Evolutionary conservation across 2,329 filamentous ascomycete species (phyloP).

Genomic region (Trichoderma arundinaceum): DNA sequence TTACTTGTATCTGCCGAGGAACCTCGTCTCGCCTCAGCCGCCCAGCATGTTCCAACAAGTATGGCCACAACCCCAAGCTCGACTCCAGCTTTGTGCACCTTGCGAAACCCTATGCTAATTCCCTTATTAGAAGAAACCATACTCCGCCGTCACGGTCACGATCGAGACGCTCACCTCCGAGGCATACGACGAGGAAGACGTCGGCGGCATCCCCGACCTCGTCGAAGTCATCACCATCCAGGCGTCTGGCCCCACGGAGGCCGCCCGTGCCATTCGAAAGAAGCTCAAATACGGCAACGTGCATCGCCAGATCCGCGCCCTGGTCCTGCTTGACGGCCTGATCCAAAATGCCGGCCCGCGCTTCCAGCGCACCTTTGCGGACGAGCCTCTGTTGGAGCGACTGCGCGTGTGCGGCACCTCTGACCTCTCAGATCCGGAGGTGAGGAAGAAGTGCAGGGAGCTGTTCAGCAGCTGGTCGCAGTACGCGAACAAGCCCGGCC

Average conservation of each 20-base stretch:
- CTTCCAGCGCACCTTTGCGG: conserved; percentile 86
- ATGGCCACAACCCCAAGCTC: conserved; percentile 12
- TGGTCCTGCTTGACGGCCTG: conserved; percentile 87
- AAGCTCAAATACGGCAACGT: conserved; percentile 97
- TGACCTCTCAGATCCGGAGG: conserved; percentile 79
- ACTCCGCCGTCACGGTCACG: conserved; percentile 90
- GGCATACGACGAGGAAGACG: conserved; percentile 86
- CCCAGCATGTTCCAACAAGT: conserved; percentile 43
- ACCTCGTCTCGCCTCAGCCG: neutral
- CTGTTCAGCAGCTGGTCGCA: conserved; percentile 89
- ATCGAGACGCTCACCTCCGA: conserved; percentile 91
- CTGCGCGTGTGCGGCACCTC: conserved; percentile 87
- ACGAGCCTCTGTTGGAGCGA: conserved; percentile 90
- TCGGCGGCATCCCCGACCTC: conserved; percentile 89
- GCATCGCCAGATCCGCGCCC: conserved; percentile 88
- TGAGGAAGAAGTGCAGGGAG: conserved; percentile 86
- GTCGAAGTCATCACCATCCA: conserved; percentile 94
- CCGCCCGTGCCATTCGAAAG: conserved; percentile 90
- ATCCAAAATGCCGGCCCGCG: conserved; percentile 91
- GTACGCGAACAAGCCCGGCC: conserved; percentile 80
- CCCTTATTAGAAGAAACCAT: conserved; percentile 68
- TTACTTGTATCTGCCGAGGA: neutral
- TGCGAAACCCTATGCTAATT: neutral
- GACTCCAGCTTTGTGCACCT: neutral
- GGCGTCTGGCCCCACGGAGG: conserved; percentile 82